These are phyloP conservation scores for Filosporella fistucella DNA, from an alignment of 495 filamentous ascomycete genomes.

Conservation along the genomic window DNA sequence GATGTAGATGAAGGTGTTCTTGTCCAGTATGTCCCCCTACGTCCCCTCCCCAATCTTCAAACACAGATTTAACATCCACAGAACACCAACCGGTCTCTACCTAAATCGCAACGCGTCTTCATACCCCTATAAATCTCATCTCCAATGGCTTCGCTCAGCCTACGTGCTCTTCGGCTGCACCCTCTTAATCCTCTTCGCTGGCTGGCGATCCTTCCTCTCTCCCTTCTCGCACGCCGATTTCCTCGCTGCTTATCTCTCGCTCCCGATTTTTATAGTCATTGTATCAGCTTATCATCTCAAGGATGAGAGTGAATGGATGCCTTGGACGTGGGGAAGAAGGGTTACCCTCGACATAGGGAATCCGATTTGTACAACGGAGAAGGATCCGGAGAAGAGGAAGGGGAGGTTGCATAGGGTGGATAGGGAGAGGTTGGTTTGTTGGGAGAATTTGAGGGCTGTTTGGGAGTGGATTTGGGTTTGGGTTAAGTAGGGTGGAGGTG, in stretches of 20 bases:
- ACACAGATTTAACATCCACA: too few species aligned
- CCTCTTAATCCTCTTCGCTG: slow-evolving; percentile 37
- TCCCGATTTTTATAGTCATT: slow-evolving; percentile 24
- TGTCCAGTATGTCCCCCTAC: too few species aligned
- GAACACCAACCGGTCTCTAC: slow-evolving; percentile 22
- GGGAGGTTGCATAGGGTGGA: slow-evolving; percentile 25
- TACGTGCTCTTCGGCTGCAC: slow-evolving; percentile 35
- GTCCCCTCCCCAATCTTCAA: too few species aligned
- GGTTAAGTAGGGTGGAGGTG: slow-evolving; percentile 21
- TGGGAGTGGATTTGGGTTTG: slow-evolving; percentile 27
- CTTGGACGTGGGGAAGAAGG: slow-evolving; percentile 22
- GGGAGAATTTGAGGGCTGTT: slow-evolving; percentile 19
- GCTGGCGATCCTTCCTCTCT: slow-evolving; percentile 28
- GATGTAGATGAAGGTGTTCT: background rate
- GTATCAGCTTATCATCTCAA: slow-evolving; percentile 22
- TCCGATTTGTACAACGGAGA: slow-evolving; percentile 22
- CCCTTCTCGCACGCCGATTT: slow-evolving; percentile 6
- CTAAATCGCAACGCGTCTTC: slow-evolving; percentile 34
- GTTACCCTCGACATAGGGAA: slow-evolving; percentile 26
- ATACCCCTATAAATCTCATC: slow-evolving; percentile 40
- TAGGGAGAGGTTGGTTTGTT: slow-evolving; percentile 6
- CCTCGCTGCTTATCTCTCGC: slow-evolving; percentile 8
- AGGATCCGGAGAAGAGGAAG: slow-evolving; percentile 18
- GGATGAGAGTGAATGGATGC: slow-evolving; percentile 20
- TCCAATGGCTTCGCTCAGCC: slow-evolving; percentile 33